These are phyloP conservation scores for Triglochin maritima DNA, from an alignment of 106 monocot species.

Conservation along the genomic window DNA sequence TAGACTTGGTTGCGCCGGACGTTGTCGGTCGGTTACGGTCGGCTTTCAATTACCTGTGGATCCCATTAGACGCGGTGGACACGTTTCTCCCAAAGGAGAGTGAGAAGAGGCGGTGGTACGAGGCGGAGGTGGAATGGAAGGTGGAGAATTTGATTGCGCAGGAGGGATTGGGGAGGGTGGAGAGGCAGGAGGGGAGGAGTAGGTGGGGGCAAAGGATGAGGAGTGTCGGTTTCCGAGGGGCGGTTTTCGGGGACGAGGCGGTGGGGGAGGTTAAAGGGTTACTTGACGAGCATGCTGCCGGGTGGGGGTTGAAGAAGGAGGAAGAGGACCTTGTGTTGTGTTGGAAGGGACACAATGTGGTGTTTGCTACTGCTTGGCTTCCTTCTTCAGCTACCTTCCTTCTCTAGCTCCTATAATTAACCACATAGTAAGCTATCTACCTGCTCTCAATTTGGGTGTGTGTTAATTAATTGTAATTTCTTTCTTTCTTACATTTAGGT, in stretches of 20 bases:
- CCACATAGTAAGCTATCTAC: no score
- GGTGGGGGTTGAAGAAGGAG: constrained; percentile 87
- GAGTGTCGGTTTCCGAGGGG: constrained; percentile 49
- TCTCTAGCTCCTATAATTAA: no score
- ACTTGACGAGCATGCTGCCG: constrained; percentile 84
- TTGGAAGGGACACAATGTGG: constrained; percentile 94
- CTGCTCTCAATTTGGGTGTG: no score
- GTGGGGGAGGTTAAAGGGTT: constrained; percentile 55
- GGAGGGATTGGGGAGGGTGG: constrained; percentile 70
- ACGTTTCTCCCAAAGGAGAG: constrained; percentile 54
- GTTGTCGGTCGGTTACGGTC: constrained; percentile 52
- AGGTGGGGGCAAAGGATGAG: constrained; percentile 80
- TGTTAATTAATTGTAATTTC: no score
- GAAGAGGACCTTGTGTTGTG: constrained; percentile 66
- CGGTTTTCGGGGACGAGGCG: constrained; percentile 62
- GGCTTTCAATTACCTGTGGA: constrained; percentile 94
- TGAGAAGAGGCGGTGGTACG: constrained; percentile 72
- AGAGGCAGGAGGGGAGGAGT: constrained; percentile 62
- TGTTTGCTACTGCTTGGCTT: constrained; percentile 78
- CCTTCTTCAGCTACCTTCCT: constrained; percentile 12
- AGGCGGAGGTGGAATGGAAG: constrained; percentile 73
- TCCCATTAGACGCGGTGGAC: constrained; percentile 80
- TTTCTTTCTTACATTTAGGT: no score
- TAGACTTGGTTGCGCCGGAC: constrained; percentile 51
- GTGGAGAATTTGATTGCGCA: constrained; percentile 78